Percentiles rank a stretch among this genome's conserved stretches.
Conservation (phyloP, 768 basidiomycete genomes). For the Agaricus bisporus region DNA sequence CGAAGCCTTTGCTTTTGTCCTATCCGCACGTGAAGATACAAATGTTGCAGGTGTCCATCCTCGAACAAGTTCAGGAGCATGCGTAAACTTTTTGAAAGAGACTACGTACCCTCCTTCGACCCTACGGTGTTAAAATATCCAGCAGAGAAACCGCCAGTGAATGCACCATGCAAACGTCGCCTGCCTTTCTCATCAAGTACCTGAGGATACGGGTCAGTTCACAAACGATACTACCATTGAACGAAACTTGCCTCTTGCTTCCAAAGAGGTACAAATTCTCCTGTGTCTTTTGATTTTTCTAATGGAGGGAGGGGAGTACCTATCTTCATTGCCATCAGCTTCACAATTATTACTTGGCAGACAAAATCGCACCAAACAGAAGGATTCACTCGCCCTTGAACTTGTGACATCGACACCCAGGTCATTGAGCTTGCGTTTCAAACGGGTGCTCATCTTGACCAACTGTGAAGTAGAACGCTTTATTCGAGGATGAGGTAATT, state of each 20-base stretch:
- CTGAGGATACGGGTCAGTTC: slow-evolving; percentile 26
- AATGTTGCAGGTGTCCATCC: slow-evolving; percentile 96
- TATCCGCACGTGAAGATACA: slow-evolving; percentile 77
- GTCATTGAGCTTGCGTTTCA: slow-evolving; percentile 83
- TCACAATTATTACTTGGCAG: neutral
- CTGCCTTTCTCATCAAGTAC: slow-evolving; percentile 93
- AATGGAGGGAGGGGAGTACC: slow-evolving; percentile 92
- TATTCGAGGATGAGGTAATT: slow-evolving; percentile 3
- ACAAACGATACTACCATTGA: neutral
- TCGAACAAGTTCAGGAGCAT: slow-evolving; percentile 20
- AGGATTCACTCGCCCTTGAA: slow-evolving; percentile 72
- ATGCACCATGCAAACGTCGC: slow-evolving; percentile 92
- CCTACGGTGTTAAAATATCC: slow-evolving; percentile 97
- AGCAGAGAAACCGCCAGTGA: slow-evolving; percentile 96
- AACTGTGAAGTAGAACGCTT: neutral
- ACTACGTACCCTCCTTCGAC: slow-evolving; percentile 77
- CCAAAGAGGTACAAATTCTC: slow-evolving; percentile 96
- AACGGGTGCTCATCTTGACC: slow-evolving; percentile 36
- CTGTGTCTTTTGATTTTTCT: slow-evolving; percentile 88
- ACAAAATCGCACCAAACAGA: slow-evolving; percentile 60
- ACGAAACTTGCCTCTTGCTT: slow-evolving; percentile 77
- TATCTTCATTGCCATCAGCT: slow-evolving; percentile 46
- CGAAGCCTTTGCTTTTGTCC: slow-evolving; percentile 56
- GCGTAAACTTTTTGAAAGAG: neutral
- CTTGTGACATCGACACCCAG: slow-evolving; percentile 70